Conservation (phyloP, 495 filamentous ascomycete species). For the Margaritispora aquatica region DNA sequence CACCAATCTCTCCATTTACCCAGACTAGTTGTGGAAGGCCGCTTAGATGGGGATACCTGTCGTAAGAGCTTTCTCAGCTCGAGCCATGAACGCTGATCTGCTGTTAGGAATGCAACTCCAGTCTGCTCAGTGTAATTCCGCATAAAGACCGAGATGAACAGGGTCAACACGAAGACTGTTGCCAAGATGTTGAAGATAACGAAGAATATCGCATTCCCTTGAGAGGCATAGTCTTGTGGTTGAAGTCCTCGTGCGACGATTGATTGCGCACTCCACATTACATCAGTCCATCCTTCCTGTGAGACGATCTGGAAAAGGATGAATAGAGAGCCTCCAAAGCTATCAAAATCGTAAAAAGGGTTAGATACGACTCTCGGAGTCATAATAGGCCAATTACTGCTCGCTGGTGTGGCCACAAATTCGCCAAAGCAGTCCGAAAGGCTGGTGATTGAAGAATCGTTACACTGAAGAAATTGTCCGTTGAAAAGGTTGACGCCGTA, state of each 20-base stretch:
- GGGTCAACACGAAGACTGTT: conserved; percentile 93
- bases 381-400: conserved; percentile 67
- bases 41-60: conserved; percentile 89
- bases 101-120: conserved; percentile 91
- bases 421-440: conserved; percentile 77
- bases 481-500: conserved; percentile 92
- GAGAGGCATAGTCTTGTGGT: conserved; percentile 57
- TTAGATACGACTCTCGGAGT: conserved; percentile 77
- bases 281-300: conserved; percentile 94
- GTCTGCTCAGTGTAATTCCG: conserved; percentile 99
- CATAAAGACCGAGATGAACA: conserved; percentile 99
- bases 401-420: conserved; percentile 66
- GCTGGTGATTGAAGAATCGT: conserved; percentile 57
- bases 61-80: conserved; percentile 89
- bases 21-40: conserved; percentile 67
- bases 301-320: conserved; percentile 99
- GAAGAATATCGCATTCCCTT: conserved; percentile 90
- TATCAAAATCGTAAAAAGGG: conserved; percentile 86
- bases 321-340: conserved; percentile 86
- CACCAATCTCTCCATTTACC: conserved; percentile 86
- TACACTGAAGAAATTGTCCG: conserved; percentile 73
- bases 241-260: conserved; percentile 74
- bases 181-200: conserved; percentile 94
- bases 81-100: conserved; percentile 95
- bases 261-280: conserved; percentile 74